Evolutionary conservation across 1,284 basidiomycete species (phyloP), one percentile per base, ranked within the genome.

Genomic region (Cutaneotrichosporon cavernicola): DNA sequence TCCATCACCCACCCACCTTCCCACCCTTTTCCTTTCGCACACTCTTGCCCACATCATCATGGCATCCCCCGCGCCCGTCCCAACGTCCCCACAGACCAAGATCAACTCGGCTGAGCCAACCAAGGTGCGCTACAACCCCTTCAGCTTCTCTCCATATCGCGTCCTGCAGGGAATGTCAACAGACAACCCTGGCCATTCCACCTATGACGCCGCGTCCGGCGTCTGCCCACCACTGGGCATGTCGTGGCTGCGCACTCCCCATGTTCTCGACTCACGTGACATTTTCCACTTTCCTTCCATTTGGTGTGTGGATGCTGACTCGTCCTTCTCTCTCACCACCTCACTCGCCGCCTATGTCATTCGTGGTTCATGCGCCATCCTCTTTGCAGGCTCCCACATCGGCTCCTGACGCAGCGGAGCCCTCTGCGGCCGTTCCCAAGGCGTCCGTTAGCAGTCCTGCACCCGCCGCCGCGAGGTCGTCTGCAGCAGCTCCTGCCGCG

Each of bases 301-400:
- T 46, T 16, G 3, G 18, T 4, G 22, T 50, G 13, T 14, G 49
- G 13, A 50, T 38, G 53, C 53, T 55, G 53, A 55, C 53, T 21
- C 53, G 53, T 36, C 32, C 51, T 32, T 34, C 30, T 21, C 31
- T 21, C 16, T 32, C 14, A 30, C 43, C 43, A 46, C 26, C 30
- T 18, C 13, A 31, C 51, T 16, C 26, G 49, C 49, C 9, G 49
- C 26, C 26, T 16, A 30, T 52, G 51, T 52, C 53, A 32, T 36
- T 18, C 22, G 30, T 53, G 2, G 52, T 53, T 10, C 13, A 5
- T 38, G 34, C 53, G 6, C 53, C 4, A 11, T 30, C 40, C 14
- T 46, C 13, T 57, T 57, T 40, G 38, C 38, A 57, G 38, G 38
- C 56, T 43, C 40, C 40, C 56, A 43, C 38, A 57, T 31, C 38